phyloP scores from a whole-genome alignment of 208 protist species.

The Leishmania guyanensis region DNA sequence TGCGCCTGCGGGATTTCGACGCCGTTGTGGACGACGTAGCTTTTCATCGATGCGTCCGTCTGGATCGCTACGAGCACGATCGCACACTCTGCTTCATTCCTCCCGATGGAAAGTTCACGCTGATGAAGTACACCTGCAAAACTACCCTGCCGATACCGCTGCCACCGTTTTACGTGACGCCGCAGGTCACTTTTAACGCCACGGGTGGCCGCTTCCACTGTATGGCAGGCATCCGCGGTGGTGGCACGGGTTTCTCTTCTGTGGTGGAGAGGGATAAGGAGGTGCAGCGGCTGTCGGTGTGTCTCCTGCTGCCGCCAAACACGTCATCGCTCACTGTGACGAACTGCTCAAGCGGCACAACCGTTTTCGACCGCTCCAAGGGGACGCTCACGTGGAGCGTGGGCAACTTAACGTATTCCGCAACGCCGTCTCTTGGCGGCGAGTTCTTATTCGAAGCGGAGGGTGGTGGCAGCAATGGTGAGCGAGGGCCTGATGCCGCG shows the following conservation, averaged over 20 bases:
- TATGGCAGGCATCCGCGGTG: slow-evolving; percentile 75
- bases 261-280: slow-evolving; percentile 41
- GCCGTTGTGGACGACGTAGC: slow-evolving; percentile 73
- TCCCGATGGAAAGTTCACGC: slow-evolving; percentile 89
- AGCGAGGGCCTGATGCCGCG: neutral
- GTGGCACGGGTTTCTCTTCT: slow-evolving; percentile 27
- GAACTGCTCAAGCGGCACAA: slow-evolving; percentile 70
- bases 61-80: slow-evolving; percentile 73
- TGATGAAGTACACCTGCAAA: slow-evolving; percentile 84
- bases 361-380: slow-evolving; percentile 67
- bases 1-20: slow-evolving; percentile 69
- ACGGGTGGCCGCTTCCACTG: slow-evolving; percentile 83
- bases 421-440: slow-evolving; percentile 68
- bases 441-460: slow-evolving; percentile 57
- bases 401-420: slow-evolving; percentile 59
- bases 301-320: slow-evolving; percentile 66
- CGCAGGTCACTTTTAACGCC: slow-evolving; percentile 80
- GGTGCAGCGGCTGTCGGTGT: slow-evolving; percentile 72
- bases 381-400: slow-evolving; percentile 80
- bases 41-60: slow-evolving; percentile 90
- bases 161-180: slow-evolving; percentile 89
- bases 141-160: slow-evolving; percentile 31
- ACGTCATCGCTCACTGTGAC: slow-evolving; percentile 61
- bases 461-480: neutral
- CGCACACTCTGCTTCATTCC: slow-evolving; percentile 86